These are phyloP conservation scores for Solanum virginianum DNA, from an alignment of 257 asterid genomes.

Conservation along the genomic window DNA sequence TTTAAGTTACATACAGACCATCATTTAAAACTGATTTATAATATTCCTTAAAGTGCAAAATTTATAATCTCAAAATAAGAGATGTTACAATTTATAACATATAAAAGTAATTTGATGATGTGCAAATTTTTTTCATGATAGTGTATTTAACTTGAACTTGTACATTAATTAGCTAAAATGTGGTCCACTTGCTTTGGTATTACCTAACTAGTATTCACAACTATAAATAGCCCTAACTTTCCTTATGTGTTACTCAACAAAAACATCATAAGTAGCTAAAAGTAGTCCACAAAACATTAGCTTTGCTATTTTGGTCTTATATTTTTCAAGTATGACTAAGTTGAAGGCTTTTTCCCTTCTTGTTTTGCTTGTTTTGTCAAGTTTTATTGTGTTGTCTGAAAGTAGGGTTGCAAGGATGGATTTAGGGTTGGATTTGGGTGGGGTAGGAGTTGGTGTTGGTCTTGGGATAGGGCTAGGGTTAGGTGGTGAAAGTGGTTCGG, in stretches of 20 bases:
- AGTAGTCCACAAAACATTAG: background rate
- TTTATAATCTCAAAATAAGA: background rate
- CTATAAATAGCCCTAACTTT: background rate
- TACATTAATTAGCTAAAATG: background rate
- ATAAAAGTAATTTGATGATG: background rate
- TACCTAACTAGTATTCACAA: background rate
- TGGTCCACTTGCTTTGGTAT: background rate
- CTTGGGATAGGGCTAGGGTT: conserved; percentile 18
- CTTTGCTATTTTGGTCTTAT: background rate
- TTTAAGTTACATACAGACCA: background rate
- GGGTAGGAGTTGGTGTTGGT: conserved; percentile 17
- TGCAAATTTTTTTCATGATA: background rate
- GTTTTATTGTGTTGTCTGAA: conserved; percentile 1
- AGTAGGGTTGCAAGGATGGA: conserved; percentile 18
- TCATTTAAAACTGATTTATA: background rate
- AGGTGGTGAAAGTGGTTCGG: conserved; percentile 20
- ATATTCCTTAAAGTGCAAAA: background rate
- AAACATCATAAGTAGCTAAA: background rate
- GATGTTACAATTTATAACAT: background rate
- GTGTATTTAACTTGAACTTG: background rate
- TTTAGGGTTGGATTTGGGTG: conserved; percentile 18
- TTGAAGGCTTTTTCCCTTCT: conserved; percentile 3
- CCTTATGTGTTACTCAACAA: background rate
- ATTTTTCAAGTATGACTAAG: background rate
- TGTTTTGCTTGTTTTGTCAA: conserved; percentile 5